Evolutionary conservation across 2,329 filamentous ascomycete genomes (phyloP).

Genomic region (Juglanconis sp.): DNA sequence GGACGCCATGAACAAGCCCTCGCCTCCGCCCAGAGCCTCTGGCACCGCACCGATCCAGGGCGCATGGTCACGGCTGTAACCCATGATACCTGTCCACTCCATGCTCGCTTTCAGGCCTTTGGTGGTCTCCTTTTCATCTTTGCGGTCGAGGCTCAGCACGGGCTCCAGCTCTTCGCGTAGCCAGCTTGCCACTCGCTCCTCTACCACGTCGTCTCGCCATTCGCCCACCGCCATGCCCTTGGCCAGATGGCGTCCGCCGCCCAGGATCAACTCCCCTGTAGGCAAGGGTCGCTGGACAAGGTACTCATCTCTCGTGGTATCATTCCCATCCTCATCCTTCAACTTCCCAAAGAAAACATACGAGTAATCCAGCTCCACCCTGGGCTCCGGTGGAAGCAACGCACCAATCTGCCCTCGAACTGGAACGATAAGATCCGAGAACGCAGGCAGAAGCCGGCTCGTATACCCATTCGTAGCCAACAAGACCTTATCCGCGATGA

Average conservation of each 20-base stretch:
- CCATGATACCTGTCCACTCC: constrained; percentile 82
- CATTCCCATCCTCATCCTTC: constrained; percentile 19
- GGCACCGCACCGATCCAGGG: constrained; percentile 73
- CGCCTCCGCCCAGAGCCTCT: constrained; percentile 42
- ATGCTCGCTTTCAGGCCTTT: constrained; percentile 45
- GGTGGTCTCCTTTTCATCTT: constrained; percentile 23
- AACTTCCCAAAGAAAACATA: constrained; percentile 57
- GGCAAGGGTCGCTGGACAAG: constrained; percentile 65
- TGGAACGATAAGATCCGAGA: constrained; percentile 71
- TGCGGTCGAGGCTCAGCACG: constrained; percentile 37
- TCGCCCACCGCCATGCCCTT: constrained; percentile 40
- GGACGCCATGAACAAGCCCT: constrained; percentile 60
- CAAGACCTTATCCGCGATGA: constrained; percentile 62
- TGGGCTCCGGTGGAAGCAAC: constrained; percentile 52
- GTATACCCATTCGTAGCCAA: constrained; percentile 85
- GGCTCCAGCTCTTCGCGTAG: constrained; percentile 45
- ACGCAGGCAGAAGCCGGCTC: constrained; percentile 66
- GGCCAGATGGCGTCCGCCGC: constrained; percentile 63
- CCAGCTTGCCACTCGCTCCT: constrained; percentile 48
- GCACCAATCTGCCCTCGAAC: constrained; percentile 71
- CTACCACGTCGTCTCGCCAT: constrained; percentile 34
- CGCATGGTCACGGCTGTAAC: constrained; percentile 62
- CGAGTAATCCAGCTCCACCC: constrained; percentile 47
- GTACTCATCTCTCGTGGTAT: constrained; percentile 62
- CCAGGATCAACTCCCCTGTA: constrained; percentile 63